Conservation (phyloP, 2,329 filamentous ascomycete genomes). For the Microcera coccophila region DNA sequence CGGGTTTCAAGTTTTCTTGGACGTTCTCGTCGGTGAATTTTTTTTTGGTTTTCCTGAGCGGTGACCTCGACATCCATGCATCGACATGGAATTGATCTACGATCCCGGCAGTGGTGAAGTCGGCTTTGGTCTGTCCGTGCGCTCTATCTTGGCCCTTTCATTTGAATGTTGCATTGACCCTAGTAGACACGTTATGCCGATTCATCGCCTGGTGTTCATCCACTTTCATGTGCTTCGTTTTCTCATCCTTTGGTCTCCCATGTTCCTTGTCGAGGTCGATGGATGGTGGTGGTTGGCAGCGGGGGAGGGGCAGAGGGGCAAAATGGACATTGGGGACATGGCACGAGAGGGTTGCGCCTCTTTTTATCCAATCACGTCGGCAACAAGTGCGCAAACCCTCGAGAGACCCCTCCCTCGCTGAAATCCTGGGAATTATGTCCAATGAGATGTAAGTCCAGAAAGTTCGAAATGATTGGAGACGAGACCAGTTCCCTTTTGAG, state of each 20-base stretch:
- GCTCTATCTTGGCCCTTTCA: neutral
- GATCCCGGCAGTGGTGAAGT: neutral
- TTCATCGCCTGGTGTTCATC: neutral
- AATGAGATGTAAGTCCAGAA: constrained; percentile 6
- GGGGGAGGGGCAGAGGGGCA: constrained; percentile 11
- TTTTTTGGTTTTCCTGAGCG: neutral
- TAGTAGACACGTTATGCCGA: neutral
- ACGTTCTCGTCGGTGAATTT: neutral
- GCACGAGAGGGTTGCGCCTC: constrained; percentile 2
- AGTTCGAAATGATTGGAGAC: neutral
- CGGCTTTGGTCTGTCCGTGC: neutral
- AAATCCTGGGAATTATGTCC: constrained; percentile 4
- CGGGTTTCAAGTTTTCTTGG: neutral
- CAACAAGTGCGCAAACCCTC: constrained; percentile 4
- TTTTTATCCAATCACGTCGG: constrained; percentile 8
- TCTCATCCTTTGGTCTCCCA: constrained; percentile 3
- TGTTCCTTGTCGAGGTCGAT: constrained; percentile 6
- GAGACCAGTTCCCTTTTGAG: neutral
- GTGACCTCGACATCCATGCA: neutral
- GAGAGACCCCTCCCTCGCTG: constrained; percentile 1
- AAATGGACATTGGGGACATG: constrained; percentile 5
- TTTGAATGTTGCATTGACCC: neutral
- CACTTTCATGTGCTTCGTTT: neutral
- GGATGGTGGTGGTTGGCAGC: constrained; percentile 8
- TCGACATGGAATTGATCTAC: neutral